phyloP scores from a whole-genome alignment of 306 rosid genomes.

The Fragaria iinumae region DNA sequence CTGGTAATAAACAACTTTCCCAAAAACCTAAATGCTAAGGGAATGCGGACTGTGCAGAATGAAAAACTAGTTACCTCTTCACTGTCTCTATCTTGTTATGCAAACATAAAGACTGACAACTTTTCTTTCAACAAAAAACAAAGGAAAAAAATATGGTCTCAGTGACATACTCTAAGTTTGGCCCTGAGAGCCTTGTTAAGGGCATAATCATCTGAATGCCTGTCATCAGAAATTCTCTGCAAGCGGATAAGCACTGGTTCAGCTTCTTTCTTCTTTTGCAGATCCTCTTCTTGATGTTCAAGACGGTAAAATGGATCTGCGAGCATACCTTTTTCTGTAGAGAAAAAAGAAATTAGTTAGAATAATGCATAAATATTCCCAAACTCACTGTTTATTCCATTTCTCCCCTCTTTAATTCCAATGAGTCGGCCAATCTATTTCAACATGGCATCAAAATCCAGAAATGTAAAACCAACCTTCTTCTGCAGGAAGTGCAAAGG shows the following conservation, averaged over 20 bases:
- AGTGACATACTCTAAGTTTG: constrained; percentile 63
- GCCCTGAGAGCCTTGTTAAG: constrained; percentile 71
- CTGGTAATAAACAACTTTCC: not conserved
- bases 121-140: not conserved
- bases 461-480: constrained; percentile 54
- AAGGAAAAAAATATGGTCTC: constrained; percentile 16
- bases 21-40: not conserved
- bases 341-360: constrained; percentile 5
- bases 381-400: not conserved
- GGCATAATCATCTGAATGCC: constrained; percentile 76
- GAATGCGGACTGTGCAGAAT: not conserved
- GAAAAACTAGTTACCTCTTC: not conserved
- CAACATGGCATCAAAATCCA: not conserved
- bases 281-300: constrained; percentile 85
- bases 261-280: constrained; percentile 85
- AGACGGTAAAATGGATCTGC: constrained; percentile 94
- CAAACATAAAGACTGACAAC: not conserved
- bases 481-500: constrained; percentile 76
- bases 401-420: not conserved
- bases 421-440: not conserved
- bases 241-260: constrained; percentile 82
- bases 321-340: constrained; percentile 75
- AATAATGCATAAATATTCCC: not conserved
- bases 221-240: constrained; percentile 70
- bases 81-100: not conserved